Evolutionary conservation across 192 early-diverging fungal species (phyloP), one percentile per base, ranked within the genome.

Genomic region (Neocallimastix lanati): DNA sequence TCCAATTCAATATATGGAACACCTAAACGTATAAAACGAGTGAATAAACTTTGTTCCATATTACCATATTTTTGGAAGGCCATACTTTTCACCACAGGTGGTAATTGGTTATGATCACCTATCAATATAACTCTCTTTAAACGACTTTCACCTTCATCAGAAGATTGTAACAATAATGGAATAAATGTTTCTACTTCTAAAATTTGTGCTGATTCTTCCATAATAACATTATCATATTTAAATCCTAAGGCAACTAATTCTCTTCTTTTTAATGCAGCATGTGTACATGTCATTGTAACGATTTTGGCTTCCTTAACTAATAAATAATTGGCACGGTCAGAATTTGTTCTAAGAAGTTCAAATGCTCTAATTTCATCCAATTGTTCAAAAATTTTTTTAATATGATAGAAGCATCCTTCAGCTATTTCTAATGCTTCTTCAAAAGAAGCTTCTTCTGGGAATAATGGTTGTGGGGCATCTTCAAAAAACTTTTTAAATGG

Each of bases 131-230:
- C 90, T 18, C 98, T 92, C 85, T 94, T 90, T 36, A 99, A 83
- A 0, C 92, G 90, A 81, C 83, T 91, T 81, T 81, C 81, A 13
- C 88, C 89, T 82, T 86, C 88, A 37, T 80, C 78, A 11, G 89
- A 86, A 78, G 86, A 91, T 85, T 96, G 96, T 11, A 99, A 84
- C 36, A 94, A 81, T 83, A 99, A 85, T 13, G 98, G 96, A 28
- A 99, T 94, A 80, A 98, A 93, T 16, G 96, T 91, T 81, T 98
- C 96, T 14, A 99, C 91, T 82, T 99, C 96, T 16, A 98, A 83
- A 28, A 98, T 91, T 83, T 98, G 96, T 16, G 94, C 96, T 1
- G 95, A 92, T 83, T 99, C 98, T 86, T 99, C 98, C 92, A 99
- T 96, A 29, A 99, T 88, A 25, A 99, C 91, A 77, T 89, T 95